These are phyloP conservation scores for Zygoascus sp. DNA, from an alignment of 1,139 yeast genomes.

Conservation along the genomic window DNA sequence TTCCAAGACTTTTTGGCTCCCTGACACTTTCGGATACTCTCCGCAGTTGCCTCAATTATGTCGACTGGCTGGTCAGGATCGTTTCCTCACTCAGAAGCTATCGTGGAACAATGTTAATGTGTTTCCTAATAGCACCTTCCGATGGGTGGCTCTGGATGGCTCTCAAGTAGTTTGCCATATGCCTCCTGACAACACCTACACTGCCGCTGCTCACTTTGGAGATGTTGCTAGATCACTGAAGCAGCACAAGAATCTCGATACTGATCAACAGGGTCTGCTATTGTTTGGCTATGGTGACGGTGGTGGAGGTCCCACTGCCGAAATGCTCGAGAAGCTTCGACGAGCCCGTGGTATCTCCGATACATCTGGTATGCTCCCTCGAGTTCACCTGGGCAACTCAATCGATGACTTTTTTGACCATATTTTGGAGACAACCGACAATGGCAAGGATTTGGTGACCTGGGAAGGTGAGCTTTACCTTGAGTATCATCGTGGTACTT, in stretches of 20 bases:
- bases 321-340: slow-evolving; percentile 87
- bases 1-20: slow-evolving; percentile 83
- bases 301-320: slow-evolving; percentile 96
- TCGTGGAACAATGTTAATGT: slow-evolving; percentile 93
- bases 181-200: slow-evolving; percentile 97
- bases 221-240: slow-evolving; percentile 76
- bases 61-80: slow-evolving; percentile 73
- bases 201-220: slow-evolving; percentile 88
- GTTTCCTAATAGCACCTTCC: slow-evolving; percentile 86
- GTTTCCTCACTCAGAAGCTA: slow-evolving; percentile 86
- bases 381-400: slow-evolving; percentile 69
- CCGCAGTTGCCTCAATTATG: slow-evolving; percentile 94
- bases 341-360: slow-evolving; percentile 85
- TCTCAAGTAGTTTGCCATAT: slow-evolving; percentile 90
- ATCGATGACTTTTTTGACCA: slow-evolving; percentile 76
- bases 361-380: slow-evolving; percentile 71
- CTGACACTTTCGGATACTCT: slow-evolving; percentile 95
- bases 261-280: slow-evolving; percentile 68
- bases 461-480: slow-evolving; percentile 94
- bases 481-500: slow-evolving; percentile 96
- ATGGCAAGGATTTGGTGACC: slow-evolving; percentile 66
- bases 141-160: slow-evolving; percentile 94
- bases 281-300: slow-evolving; percentile 95
- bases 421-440: slow-evolving; percentile 55
- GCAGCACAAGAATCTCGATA: slow-evolving; percentile 79